Base-by-base conservation (phyloP, 192 early-diverging fungal genomes). In the Backusella luteola region DNA sequence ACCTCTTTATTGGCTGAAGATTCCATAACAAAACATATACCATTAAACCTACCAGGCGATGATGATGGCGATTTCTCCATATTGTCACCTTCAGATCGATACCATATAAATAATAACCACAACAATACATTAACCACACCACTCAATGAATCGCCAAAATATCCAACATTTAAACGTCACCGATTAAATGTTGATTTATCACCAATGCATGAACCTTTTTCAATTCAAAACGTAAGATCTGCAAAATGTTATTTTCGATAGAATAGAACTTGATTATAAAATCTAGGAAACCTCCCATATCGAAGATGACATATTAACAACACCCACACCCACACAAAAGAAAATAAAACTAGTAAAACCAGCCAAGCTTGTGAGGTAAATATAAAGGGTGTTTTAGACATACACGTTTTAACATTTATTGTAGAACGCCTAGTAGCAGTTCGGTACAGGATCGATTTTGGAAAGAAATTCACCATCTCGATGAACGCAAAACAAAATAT, bases 401-500 rank as follows among this genome's bases (percentile, higher is more conserved):
- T 32, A 32, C 32, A 32, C 32, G 32, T 32, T 0, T 32, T 32
- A 32, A 32, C 32, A 32, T 32, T 32, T 32, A 32, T 32, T 32
- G 2, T 32, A 32, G 73, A 38, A 41, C 59, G n/a, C 73, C 73
- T 7, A 44, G 73, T 7, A 44, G 38, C 66, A 56, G 53, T 12
- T 36, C 34, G 15, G 17, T 42, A 8, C 56, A 39, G 2, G 59
- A 74, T n/a, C 35, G 36, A 19, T 74, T 74, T 35, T 74, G 73
- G 73, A 74, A 74, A 41, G 73, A 74, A 41, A 74, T 74, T 32
- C 73, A 74, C 66, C 23, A 14, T 38, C 38, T 23, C 39, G 41
- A 49, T 32, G 41, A 46, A 34, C 26, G 39, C 19, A 71, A n/a
- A 71, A 12, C 36, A 35, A 35, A 15, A 69, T 44, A 23, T 7